phyloP scores from a whole-genome alignment of 2,329 filamentous ascomycete genomes.

The Pseudocercospora fuligena region DNA sequence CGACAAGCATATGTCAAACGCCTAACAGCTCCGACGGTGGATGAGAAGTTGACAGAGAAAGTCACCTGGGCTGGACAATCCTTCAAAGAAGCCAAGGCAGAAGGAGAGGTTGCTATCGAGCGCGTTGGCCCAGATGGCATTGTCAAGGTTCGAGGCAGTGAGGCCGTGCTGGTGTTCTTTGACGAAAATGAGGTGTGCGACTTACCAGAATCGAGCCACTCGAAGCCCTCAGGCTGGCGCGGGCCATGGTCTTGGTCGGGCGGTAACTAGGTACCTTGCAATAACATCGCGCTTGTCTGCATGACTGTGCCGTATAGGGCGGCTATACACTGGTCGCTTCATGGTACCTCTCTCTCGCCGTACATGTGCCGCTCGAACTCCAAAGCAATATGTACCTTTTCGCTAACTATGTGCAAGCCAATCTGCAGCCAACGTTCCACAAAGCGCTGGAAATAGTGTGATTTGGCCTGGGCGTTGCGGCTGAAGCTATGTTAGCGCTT shows the following conservation, averaged over 20 bases:
- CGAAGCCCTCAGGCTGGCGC: neutral
- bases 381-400: neutral
- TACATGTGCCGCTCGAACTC: neutral
- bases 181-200: slow-evolving; percentile 23
- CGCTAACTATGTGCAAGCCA: neutral
- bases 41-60: slow-evolving; percentile 33
- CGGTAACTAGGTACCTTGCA: neutral
- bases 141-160: slow-evolving; percentile 35
- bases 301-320: neutral
- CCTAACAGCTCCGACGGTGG: slow-evolving; percentile 35
- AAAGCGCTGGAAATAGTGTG: neutral
- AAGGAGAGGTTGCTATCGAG: slow-evolving; percentile 29
- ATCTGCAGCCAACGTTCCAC: neutral
- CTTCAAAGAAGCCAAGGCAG: slow-evolving; percentile 31
- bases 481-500: neutral
- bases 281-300: neutral
- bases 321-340: neutral
- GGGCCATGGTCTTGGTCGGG: neutral
- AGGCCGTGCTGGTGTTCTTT: slow-evolving; percentile 38
- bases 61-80: slow-evolving; percentile 39
- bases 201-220: neutral
- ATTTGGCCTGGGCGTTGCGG: neutral
- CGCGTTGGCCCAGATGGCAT: slow-evolving; percentile 26
- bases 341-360: neutral
- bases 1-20: slow-evolving; percentile 31